Evolutionary conservation across 2,329 filamentous ascomycete species (phyloP), one percentile per base, ranked within the genome.

Genomic region (Ascochyta koolunga): DNA sequence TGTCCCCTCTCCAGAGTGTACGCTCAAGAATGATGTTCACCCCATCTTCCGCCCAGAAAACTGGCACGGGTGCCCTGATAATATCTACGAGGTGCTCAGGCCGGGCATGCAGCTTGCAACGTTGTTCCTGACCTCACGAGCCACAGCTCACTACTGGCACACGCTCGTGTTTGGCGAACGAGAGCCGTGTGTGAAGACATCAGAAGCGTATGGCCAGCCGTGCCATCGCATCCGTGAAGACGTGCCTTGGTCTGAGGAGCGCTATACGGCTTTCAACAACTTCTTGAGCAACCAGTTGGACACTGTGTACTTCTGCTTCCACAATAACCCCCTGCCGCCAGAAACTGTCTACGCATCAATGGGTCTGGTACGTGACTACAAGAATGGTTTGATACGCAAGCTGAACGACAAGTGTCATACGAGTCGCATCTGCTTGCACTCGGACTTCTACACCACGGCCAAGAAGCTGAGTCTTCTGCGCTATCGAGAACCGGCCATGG

Each of bases 361-460:
- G 70, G 69, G 69, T 2, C 54, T 74, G 19, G 72, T 75, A 10
- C 66, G 69, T 33, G 72, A 76, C 48, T 74, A 73, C 56, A 73
- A 73, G 56, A 70, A 72, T 33, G 71, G 70, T 0, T 42, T 74
- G 19, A 65, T 72, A 56, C 71, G 71, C 10, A 71, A 70, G 36
- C 60, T 73, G 15, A 65, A 69, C 29, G 61, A 69, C 38, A 74
- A 73, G 33, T 74, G 72, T 44, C 74, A 72, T 35, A 71, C 66
- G 5, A 71, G 69, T 50, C 64, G 69, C n/a, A 74, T 77, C 24
- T 72, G 72, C 44, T 57, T 77, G 2, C 73, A 76, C 47, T 70
- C 73, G 5, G 74, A 76, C 50, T 76, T 77, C 44, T 76, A 76
- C 39, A 76, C 73, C 10, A 74, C 72, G 2, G 74, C 74, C 10